phyloP scores from a whole-genome alignment of 2,329 filamentous ascomycete genomes.

The Fusarium poae region DNA sequence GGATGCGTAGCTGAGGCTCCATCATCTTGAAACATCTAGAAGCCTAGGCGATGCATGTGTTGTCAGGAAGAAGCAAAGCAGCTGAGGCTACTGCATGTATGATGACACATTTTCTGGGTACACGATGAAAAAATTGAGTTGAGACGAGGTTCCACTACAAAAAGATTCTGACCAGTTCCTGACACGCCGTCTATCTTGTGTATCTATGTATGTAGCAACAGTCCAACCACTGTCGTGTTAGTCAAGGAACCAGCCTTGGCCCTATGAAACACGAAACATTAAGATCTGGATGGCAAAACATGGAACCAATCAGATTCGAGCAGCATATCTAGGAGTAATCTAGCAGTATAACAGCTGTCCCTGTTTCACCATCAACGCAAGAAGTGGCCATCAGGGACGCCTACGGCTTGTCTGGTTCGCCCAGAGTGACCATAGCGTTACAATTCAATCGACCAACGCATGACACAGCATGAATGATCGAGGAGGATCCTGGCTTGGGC shows the following conservation, averaged over 20 bases:
- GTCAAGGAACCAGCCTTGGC: conserved; percentile 14
- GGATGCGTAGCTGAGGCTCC: conserved; percentile 22
- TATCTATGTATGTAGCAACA: conserved; percentile 6
- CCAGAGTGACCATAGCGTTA: conserved; percentile 13
- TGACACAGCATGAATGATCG: conserved; percentile 31
- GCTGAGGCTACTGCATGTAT: conserved; percentile 30
- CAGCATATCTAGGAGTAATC: conserved; percentile 24
- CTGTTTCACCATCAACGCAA: conserved; percentile 33
- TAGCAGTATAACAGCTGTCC: conserved; percentile 20
- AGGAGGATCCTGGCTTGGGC: conserved; percentile 21
- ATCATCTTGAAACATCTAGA: conserved; percentile 38
- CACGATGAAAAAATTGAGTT: conserved; percentile 14
- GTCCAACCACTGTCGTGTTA: conserved; percentile 15
- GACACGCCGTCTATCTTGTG: conserved; percentile 2
- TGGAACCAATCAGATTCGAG: conserved; percentile 33
- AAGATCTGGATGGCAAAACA: conserved; percentile 31
- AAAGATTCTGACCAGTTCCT: conserved; percentile 17
- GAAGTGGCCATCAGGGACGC: conserved; percentile 12
- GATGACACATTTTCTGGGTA: conserved; percentile 40
- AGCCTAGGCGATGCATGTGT: conserved; percentile 39
- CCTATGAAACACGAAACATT: conserved; percentile 21
- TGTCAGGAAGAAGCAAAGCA: conserved; percentile 25
- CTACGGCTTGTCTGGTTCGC: conserved; percentile 8
- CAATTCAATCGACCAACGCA: conserved; percentile 27
- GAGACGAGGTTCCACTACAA: conserved; percentile 33